Percentiles rank a stretch among this genome's conserved stretches.
These are phyloP conservation scores for Aureobasidium vineae DNA, from an alignment of 2,329 filamentous ascomycete genomes.

Conservation along the genomic window DNA sequence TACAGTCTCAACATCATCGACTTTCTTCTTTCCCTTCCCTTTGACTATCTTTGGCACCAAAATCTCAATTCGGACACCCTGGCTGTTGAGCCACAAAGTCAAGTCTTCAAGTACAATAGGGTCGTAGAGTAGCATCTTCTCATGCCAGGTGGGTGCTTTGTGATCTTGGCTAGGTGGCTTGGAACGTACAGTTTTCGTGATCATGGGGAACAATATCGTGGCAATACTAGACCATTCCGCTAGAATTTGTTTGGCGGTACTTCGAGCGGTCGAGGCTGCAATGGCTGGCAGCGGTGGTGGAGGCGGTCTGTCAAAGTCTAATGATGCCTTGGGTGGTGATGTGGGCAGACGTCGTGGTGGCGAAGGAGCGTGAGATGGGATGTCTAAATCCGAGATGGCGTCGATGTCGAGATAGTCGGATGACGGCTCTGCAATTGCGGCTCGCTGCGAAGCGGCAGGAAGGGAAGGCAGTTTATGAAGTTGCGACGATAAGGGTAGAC, in stretches of 20 bases:
- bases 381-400: slow-evolving; percentile 39
- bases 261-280: background rate
- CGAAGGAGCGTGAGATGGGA: slow-evolving; percentile 36
- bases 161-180: slow-evolving; percentile 45
- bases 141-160: slow-evolving; percentile 67
- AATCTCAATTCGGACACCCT: slow-evolving; percentile 33
- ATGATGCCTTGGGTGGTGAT: slow-evolving; percentile 2
- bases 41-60: slow-evolving; percentile 16
- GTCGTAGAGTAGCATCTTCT: slow-evolving; percentile 93
- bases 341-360: slow-evolving; percentile 31
- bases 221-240: slow-evolving; percentile 38
- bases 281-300: slow-evolving; percentile 1
- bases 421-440: slow-evolving; percentile 3
- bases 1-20: background rate
- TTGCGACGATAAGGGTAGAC: background rate
- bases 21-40: slow-evolving; percentile 39
- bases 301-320: slow-evolving; percentile 18
- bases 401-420: slow-evolving; percentile 29
- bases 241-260: slow-evolving; percentile 5
- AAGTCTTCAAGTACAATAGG: slow-evolving; percentile 86
- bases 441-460: background rate
- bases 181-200: slow-evolving; percentile 50
- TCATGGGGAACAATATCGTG: slow-evolving; percentile 46
- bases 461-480: slow-evolving; percentile 8
- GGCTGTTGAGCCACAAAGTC: slow-evolving; percentile 70